These are phyloP conservation scores for Neostapfia colusana DNA, from an alignment of 176 grass and related monocot genomes.

Conservation along the genomic window DNA sequence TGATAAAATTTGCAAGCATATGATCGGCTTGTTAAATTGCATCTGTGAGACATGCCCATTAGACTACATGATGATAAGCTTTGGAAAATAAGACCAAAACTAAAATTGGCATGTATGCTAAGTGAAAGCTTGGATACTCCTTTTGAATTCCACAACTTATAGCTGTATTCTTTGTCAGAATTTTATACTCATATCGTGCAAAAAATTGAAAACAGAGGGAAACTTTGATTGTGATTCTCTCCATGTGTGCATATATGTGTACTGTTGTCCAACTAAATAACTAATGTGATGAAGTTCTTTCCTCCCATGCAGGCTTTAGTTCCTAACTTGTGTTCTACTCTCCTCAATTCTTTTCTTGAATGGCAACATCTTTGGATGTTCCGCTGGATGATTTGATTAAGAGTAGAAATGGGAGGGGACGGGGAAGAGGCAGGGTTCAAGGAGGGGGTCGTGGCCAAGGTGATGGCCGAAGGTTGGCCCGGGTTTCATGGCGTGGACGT, in stretches of 20 bases:
- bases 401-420: slow-evolving; percentile 68
- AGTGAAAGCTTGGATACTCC: background rate
- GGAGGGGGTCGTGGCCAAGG: slow-evolving; percentile 47
- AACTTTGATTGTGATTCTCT: background rate
- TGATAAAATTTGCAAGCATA: background rate
- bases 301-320: slow-evolving; percentile 35
- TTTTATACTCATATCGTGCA: background rate
- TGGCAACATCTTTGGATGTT: slow-evolving; percentile 67
- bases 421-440: slow-evolving; percentile 64
- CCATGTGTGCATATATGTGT: background rate
- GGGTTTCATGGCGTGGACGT: slow-evolving; percentile 63
- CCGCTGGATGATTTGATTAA: slow-evolving; percentile 85
- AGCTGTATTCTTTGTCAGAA: background rate
- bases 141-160: background rate
- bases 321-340: slow-evolving; percentile 27
- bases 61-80: too few species aligned
- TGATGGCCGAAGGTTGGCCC: slow-evolving; percentile 45
- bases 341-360: slow-evolving; percentile 36
- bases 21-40: too few species aligned
- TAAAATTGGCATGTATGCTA: background rate
- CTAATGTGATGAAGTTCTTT: slow-evolving; percentile 26
- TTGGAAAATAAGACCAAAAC: background rate
- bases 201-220: slow-evolving; percentile 2
- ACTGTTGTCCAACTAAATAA: background rate
- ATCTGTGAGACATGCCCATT: too few species aligned